Evolutionary conservation across 352 stramenopile genomes (phyloP).

Genomic region (Globisporangium carolinianum): DNA sequence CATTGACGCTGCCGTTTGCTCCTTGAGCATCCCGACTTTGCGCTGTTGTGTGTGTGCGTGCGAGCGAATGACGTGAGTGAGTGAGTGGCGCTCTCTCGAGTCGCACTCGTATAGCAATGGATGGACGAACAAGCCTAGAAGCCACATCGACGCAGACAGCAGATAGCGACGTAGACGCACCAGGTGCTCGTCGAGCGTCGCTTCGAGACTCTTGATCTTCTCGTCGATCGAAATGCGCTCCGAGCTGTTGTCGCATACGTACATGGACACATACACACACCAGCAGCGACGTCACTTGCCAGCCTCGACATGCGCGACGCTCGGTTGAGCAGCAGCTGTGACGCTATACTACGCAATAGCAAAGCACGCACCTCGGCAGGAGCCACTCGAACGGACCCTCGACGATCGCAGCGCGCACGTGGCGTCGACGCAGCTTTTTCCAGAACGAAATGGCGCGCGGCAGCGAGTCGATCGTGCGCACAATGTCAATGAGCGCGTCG

Average conservation of each 20-base stretch:
- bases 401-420: constrained; percentile 41
- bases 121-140: too few relatives aligned
- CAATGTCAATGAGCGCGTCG: constrained; percentile 47
- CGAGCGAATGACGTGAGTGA: background rate
- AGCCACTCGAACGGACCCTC: constrained; percentile 61
- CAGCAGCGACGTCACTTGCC: background rate
- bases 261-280: too few relatives aligned
- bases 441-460: constrained; percentile 60
- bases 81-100: background rate
- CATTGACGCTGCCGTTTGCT: constrained; percentile 38
- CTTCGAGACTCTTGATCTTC: constrained; percentile 53
- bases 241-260: constrained; percentile 15
- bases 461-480: constrained; percentile 64
- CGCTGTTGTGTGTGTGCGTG: constrained; percentile 15
- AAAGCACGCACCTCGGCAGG: constrained; percentile 27
- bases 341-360: background rate
- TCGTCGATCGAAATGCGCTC: constrained; percentile 50
- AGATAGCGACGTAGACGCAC: constrained; percentile 17
- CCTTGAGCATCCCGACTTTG: constrained; percentile 69
- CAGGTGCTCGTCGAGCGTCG: constrained; percentile 59
- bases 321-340: background rate
- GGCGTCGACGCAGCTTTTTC: constrained; percentile 45
- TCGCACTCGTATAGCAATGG: background rate
- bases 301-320: too few relatives aligned
- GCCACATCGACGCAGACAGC: background rate